Evolutionary conservation across 371 early-diverging fungal genomes (phyloP), one percentile per base, ranked within the genome.

Genomic region (Apophysomyces elegans): DNA sequence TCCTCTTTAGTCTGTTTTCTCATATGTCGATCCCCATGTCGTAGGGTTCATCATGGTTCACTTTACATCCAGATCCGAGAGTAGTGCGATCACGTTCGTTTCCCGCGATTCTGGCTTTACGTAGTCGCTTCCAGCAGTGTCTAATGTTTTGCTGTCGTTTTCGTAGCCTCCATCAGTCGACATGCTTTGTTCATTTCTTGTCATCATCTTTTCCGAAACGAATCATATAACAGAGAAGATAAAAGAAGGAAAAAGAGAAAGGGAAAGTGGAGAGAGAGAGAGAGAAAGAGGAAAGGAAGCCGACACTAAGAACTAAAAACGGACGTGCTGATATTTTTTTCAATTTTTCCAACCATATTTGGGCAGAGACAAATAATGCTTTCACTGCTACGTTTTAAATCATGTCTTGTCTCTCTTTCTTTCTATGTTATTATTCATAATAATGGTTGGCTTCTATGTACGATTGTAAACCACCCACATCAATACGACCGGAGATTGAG

Each of bases 381-480:
- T 43, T 2, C 46, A 45, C 5, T 45, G 13, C 16, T 7, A 45
- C 16, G n/a, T n/a, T 45, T 4, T 50, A 50, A 11, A 47, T 18
- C 13, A 47, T 11, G 9, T 7, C 0, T 50, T 50, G 0, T 50
- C 16, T 50, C 21, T 18, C n/a, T 5, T 1, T 32, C 16, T 7
- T 5, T 13, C n/a, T 18, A 14, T 47, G 13, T 47, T 43, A 14
- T 43, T 43, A 45, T 59, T 68, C 45, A 72, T 82, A 74, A 62
- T 87, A 88, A 21, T 63, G 67, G 56, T 86, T 77, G 5, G 89
- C 88, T 1, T 84, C 85, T 14, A 85, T 66, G 54, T 79, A 85
- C 7, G 81, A 79, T 3, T 67, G 37, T 18, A 89, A 70, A 12
- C 85, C 87, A 9, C 89, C 89, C 21, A 89, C 86, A 69, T 89